Evolutionary conservation across 2,329 filamentous ascomycete species (phyloP), one percentile per base, ranked within the genome.

Genomic region (Paraconiothyrium brasiliense): DNA sequence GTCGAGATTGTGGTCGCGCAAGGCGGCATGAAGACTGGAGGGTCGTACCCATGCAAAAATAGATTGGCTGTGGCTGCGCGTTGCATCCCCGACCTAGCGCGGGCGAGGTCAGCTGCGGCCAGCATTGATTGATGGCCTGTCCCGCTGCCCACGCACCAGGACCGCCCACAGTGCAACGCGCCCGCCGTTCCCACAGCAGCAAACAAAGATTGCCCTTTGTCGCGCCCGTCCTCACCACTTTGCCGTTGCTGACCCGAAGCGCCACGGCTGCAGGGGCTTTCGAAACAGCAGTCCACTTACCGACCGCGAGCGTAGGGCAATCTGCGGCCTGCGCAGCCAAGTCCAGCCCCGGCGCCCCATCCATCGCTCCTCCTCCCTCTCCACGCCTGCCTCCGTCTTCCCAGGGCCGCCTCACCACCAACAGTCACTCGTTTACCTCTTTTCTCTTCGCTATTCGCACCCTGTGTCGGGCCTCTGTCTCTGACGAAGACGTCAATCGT

Each of bases 261-360:
- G 57, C 59, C 35, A 32, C 22, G n/a, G 4, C 39, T 16, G 13
- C 24, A 16, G 58, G 55, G 44, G 27, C 44, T 37, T 54, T 57
- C 59, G 61, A 66, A 66, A 64, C 61, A 47, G 46, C 61, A 64
- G 57, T 49, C 60, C 60, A 54, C 54, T 64, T 58, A 58, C 58
- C 39, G 27, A 44, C 59, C 35, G 20, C 20, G 47, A 8, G 52
- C 43, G 39, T 24, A 37, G 52, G 39, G 39, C 52, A 55, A 39
- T 54, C 35, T 54, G 35, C 51, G 39, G 13, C 34, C 52, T 46
- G 27, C 41, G 39, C 20, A 34, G 41, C 43, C 32, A 41, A 46
- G 35, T 35, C 47, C 59, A 54, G 34, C 55, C 22, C 34, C 52
- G 39, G 49, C 49, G 48, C 51, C 56, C 39, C 57, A 41, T 46